phyloP scores from a whole-genome alignment of 192 early-diverging fungal genomes.

The Coemansia sp. region DNA sequence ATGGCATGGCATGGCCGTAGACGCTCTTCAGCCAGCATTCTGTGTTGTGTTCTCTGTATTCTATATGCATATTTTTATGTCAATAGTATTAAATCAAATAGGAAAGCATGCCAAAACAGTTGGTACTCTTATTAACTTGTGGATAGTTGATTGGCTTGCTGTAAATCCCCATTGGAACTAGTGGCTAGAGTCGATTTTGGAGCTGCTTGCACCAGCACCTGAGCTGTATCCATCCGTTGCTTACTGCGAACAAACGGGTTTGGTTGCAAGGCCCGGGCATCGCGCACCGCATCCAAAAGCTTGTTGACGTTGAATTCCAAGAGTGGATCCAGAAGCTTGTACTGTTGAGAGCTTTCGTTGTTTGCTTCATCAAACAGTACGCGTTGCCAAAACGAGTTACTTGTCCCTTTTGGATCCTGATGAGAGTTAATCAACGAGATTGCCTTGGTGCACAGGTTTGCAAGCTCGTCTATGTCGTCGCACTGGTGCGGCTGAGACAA shows the following conservation, averaged over 20 bases:
- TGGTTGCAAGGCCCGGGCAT: slow-evolving; percentile 19
- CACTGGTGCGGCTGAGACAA: neutral
- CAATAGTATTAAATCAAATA: too few species aligned
- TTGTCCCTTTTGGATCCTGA: slow-evolving; percentile 8
- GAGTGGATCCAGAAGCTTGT: slow-evolving; percentile 52
- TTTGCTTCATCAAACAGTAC: slow-evolving; percentile 41
- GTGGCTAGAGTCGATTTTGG: slow-evolving; percentile 2
- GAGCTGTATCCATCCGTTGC: neutral
- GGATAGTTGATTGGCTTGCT: neutral
- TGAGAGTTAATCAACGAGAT: neutral
- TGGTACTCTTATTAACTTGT: neutral
- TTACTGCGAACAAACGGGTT: slow-evolving; percentile 17
- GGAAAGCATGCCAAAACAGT: too few species aligned
- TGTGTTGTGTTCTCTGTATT: too few species aligned
- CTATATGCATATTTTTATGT: too few species aligned
- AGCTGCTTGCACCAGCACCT: slow-evolving; percentile 1
- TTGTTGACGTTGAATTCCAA: slow-evolving; percentile 49
- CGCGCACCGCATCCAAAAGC: slow-evolving; percentile 43
- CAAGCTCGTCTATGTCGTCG: slow-evolving; percentile 3
- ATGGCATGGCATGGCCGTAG: neutral
- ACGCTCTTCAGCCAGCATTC: too few species aligned
- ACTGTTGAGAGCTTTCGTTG: slow-evolving; percentile 50
- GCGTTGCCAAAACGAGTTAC: slow-evolving; percentile 34
- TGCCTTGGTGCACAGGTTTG: neutral
- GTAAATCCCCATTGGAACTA: neutral